These are phyloP conservation scores for Eremothecium gossypii DNA, from an alignment of 1,139 yeast species.

Conservation along the genomic window DNA sequence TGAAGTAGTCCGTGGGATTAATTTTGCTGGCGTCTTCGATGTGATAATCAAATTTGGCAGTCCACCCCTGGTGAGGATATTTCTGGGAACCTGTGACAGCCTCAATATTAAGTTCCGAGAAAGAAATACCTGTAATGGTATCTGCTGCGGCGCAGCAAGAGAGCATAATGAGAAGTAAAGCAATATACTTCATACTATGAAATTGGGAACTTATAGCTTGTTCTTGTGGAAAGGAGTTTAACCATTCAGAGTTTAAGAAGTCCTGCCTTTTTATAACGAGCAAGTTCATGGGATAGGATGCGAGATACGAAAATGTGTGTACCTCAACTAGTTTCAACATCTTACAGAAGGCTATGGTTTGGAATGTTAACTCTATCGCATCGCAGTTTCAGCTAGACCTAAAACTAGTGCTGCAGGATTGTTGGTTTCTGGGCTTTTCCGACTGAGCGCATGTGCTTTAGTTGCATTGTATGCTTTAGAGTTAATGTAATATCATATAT, in stretches of 20 bases:
- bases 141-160: slow-evolving; percentile 11
- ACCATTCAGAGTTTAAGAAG: not conserved
- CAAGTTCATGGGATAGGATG: no score
- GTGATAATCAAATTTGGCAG: slow-evolving; percentile 24
- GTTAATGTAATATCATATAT: no score
- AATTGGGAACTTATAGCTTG: not conserved
- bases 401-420: no score
- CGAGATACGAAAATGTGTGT: no score
- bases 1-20: slow-evolving; percentile 24
- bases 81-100: slow-evolving; percentile 14
- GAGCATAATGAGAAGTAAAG: slow-evolving; percentile 1
- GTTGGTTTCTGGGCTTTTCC: no score
- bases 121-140: slow-evolving; percentile 11
- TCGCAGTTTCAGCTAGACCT: no score
- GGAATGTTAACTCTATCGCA: no score
- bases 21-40: slow-evolving; percentile 17
- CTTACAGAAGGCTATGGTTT: no score
- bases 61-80: slow-evolving; percentile 30
- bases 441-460: no score
- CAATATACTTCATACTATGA: not conserved
- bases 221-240: not conserved
- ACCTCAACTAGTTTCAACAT: no score
- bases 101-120: slow-evolving; percentile 17
- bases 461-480: no score
- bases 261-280: not conserved